Evolutionary conservation across 768 basidiomycete species (phyloP).

Genomic region (Calvatia gigantea): DNA sequence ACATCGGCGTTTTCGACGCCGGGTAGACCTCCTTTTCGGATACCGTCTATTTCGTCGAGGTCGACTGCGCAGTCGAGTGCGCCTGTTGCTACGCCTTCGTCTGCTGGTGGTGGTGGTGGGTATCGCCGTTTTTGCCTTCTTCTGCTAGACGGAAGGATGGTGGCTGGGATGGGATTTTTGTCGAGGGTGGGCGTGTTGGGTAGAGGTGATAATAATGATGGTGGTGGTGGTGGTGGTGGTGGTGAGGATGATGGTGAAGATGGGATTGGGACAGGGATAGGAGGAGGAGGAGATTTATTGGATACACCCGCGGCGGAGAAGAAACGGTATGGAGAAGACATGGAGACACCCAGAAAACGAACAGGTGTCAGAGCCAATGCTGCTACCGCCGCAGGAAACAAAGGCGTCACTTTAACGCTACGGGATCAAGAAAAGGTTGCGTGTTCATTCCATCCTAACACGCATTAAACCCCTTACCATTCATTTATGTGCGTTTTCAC

Average conservation of each 20-base stretch:
- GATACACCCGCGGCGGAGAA: slow-evolving; percentile 52
- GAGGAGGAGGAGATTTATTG: slow-evolving; percentile 41
- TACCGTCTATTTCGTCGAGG: slow-evolving; percentile 47
- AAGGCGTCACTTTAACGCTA: slow-evolving; percentile 65
- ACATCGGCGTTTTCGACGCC: slow-evolving; percentile 54
- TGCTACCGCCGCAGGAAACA: slow-evolving; percentile 36
- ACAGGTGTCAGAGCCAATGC: slow-evolving; percentile 32
- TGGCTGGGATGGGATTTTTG: slow-evolving; percentile 26
- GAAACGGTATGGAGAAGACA: slow-evolving; percentile 27
- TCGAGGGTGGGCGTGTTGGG: slow-evolving; percentile 32
- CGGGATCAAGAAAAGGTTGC: slow-evolving; percentile 99
- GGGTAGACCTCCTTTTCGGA: slow-evolving; percentile 35
- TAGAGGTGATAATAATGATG: slow-evolving; percentile 20
- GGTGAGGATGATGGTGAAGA: slow-evolving; percentile 23
- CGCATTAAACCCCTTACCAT: too few relatives aligned
- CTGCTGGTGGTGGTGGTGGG: too few relatives aligned
- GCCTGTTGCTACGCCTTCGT: slow-evolving; percentile 46
- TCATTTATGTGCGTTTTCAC: slow-evolving; percentile 8
- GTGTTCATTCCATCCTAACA: slow-evolving; percentile 21
- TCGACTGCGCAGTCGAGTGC: slow-evolving; percentile 52
- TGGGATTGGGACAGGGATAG: too few relatives aligned
- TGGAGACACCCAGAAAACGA: slow-evolving; percentile 4
- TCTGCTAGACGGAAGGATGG: slow-evolving; percentile 39
- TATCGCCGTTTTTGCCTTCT: slow-evolving; percentile 23
- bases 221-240: slow-evolving; percentile 30